Conservation (phyloP, 768 basidiomycete genomes). For the Lepiota subincarnata region DNA sequence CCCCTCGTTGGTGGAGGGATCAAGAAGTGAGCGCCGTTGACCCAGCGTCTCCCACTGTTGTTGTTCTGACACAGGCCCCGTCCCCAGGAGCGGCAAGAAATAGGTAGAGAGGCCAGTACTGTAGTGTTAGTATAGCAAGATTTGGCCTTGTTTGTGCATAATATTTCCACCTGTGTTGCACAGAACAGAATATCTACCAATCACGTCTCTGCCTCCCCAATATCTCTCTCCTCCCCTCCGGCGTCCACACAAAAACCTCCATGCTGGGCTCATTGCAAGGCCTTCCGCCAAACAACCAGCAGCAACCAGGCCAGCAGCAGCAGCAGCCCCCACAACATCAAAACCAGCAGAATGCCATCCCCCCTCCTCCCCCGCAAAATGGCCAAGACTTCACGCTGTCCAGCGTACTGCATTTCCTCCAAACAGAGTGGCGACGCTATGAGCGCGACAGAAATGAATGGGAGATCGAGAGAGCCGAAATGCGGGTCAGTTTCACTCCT, state of each 20-base stretch:
- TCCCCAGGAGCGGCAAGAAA: conserved; percentile 66
- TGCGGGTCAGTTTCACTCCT: conserved; percentile 69
- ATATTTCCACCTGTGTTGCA: conserved; percentile 18
- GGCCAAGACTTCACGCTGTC: conserved; percentile 93
- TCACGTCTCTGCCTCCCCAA: conserved; percentile 19
- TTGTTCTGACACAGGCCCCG: background rate
- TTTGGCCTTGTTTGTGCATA: conserved; percentile 40
- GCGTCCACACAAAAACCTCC: conserved; percentile 25
- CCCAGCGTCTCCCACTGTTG: background rate
- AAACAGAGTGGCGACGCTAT: conserved; percentile 96
- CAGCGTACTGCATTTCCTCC: conserved; percentile 92
- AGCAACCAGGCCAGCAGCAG: conserved; percentile 63
- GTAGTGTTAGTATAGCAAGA: conserved; percentile 13
- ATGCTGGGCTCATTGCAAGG: conserved; percentile 74
- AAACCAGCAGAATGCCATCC: conserved; percentile 51
- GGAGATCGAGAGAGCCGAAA: conserved; percentile 99
- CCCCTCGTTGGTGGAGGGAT: conserved; percentile 68
- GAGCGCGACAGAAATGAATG: conserved; percentile 99
- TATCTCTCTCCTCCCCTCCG: conserved; percentile 15
- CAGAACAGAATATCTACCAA: conserved; percentile 18
- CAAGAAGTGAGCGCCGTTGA: conserved; percentile 70
- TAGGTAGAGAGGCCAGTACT: conserved; percentile 26
- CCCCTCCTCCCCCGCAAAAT: conserved; percentile 76
- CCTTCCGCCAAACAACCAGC: conserved; percentile 52
- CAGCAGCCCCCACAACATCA: conserved; percentile 50